Base-by-base conservation (phyloP, 2,329 filamentous ascomycete genomes). In the Dactylonectria estremocensis region DNA sequence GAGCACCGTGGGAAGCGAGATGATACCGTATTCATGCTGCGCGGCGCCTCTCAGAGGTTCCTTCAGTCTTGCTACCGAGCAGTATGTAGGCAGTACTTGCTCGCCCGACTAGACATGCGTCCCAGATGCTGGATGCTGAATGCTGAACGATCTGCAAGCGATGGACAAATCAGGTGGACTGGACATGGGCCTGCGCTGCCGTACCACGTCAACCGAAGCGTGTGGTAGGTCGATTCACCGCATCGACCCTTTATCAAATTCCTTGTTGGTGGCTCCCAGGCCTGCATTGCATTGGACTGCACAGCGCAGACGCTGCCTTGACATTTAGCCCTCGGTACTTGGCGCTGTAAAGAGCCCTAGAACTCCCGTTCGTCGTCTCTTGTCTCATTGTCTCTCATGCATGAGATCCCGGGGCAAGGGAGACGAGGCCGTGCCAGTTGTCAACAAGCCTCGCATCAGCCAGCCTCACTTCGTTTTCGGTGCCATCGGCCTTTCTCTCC, bases 1-100 rank as follows among this genome's bases (percentile, higher is more conserved):
- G 52, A 46, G 52, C 53, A 18, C 54, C 33, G 43, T 43, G 35
- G 60, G 60, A 63, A 63, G 60, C 60, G 60, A 63, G 50, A 63
- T 63, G 60, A 63, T 63, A 49, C 45, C 18, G 45, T 22, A n/a
- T 43, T 43, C 40, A 43, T 43, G 40, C 37, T 43, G 40, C 16
- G 40, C 40, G 40, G 40, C 16, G 40, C 40, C 13, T 50, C 20
- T 33, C 14, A 14, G 22, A 45, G 40, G 54, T 46, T 22, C 49
- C 48, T 40, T 28, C 24, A 7, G 24, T 28, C 24, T 28, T 28
- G 24, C 24, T 5, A 28, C 24, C 24, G 4, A 4, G 24, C 24
- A 28, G 24, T 28, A 28, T 28, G 24, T 28, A 28, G 4, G 24
- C 24, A 28, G 16, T 43, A 43, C 40, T n/a, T 53, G 45, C 18